Evolutionary conservation across 2,329 filamentous ascomycete genomes (phyloP), one percentile per base, ranked within the genome.

Genomic region (Aspergillus vadensis): DNA sequence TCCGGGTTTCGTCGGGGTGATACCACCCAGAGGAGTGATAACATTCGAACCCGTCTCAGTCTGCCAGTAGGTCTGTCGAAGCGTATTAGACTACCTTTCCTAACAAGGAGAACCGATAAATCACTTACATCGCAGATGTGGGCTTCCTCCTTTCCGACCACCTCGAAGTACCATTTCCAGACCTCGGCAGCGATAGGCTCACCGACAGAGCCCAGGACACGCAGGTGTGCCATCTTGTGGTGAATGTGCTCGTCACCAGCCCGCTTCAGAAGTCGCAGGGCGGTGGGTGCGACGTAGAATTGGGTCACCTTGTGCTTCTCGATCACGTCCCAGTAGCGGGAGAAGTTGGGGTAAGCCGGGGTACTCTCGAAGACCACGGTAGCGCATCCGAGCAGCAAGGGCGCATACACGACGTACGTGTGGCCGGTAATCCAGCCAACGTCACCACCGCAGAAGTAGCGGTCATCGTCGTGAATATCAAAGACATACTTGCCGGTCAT

Each of bases 381-480:
- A 9, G 94, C 88, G 63, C 97, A 90, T 81, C 95, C 95, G 51
- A 98, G 87, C 49, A 99, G 84, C 56, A 99, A 84, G 65, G 95
- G 95, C 10, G 95, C 92, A 75, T 99, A 99, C 41, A 99, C 94
- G 59, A 98, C 94, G 72, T 99, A 99, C 23, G 95, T 97, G 81
- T 99, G 95, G 17, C 95, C 95, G 30, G 95, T 99, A 76, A 99
- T 98, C 95, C 95, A 99, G 66, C 95, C 95, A 47, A 99, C 94
- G 73, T 99, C 95, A 76, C 95, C 95, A 77, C 93, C 95, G 71
- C 95, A 99, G 85, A 98, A 98, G 85, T 95, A 97, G 65, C 86
- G 87, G 77, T 99, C 95, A 57, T 90, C 88, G 64, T 93, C 89
- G 77, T 99, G 95, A 65, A 99, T 96, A 76, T 99, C 95, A 75